Evolutionary conservation across 345 rosid genomes (phyloP).

Genomic region (Brassica napus): DNA sequence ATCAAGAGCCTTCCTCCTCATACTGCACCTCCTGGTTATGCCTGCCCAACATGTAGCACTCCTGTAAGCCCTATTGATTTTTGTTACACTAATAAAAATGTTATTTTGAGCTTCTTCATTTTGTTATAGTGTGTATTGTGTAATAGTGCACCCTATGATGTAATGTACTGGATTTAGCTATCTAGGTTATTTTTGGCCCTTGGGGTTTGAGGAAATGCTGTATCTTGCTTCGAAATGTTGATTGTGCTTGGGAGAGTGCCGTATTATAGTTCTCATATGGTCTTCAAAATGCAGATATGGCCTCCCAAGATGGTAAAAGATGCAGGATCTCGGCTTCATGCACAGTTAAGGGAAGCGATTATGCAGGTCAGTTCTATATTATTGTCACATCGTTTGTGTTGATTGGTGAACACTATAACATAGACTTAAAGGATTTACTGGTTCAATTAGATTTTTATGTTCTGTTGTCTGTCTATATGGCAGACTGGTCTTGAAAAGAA

Average conservation of each 20-base stretch:
- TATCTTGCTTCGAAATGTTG: slow-evolving; percentile 11
- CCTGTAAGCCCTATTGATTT: slow-evolving; percentile 52
- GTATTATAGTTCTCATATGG: slow-evolving; percentile 19
- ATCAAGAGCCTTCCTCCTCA: slow-evolving; percentile 88
- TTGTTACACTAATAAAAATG: too few species aligned
- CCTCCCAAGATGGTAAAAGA: slow-evolving; percentile 97
- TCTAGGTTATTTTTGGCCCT: neutral
- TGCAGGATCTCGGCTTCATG: slow-evolving; percentile 86
- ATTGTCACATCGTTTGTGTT: neutral
- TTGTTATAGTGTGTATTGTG: neutral
- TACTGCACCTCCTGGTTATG: slow-evolving; percentile 95
- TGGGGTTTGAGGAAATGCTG: neutral
- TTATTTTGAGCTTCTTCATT: slow-evolving; percentile 9
- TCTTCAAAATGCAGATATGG: slow-evolving; percentile 70
- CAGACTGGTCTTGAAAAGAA: slow-evolving; percentile 90
- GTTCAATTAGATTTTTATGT: slow-evolving; percentile 4
- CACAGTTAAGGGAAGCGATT: slow-evolving; percentile 80
- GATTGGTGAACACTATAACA: neutral
- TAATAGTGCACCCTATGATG: neutral
- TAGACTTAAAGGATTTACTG: neutral
- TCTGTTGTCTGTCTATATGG: slow-evolving; percentile 24
- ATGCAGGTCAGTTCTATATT: slow-evolving; percentile 57
- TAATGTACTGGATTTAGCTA: neutral
- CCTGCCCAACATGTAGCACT: slow-evolving; percentile 84
- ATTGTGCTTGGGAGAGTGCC: slow-evolving; percentile 10